A percentile compares a stretch with the other conserved stretches of the same genome.
Evolutionary conservation across 805 yeast genomes (phyloP).

Genomic region (Saturnispora galanensis): DNA sequence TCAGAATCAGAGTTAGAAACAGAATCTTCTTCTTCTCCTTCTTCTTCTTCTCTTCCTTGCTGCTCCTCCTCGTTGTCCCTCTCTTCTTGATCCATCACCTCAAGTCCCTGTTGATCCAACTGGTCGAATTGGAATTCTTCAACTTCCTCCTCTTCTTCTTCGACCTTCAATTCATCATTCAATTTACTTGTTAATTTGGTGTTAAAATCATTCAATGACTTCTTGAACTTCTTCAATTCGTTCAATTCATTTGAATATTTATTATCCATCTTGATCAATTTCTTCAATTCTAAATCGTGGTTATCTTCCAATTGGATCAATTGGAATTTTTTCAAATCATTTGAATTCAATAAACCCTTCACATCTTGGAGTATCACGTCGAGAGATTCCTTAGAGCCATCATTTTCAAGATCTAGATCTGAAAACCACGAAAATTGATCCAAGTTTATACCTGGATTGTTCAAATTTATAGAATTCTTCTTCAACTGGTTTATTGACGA

Average conservation of each 20-base stretch:
- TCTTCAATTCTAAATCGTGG: neutral
- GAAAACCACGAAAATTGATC: too few relatives aligned
- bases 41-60: neutral
- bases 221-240: slow-evolving; percentile 21
- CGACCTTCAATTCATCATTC: slow-evolving; percentile 8
- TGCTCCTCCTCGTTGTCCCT: slow-evolving; percentile 4
- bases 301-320: neutral
- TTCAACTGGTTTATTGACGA: too few relatives aligned
- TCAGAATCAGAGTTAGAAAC: too few relatives aligned
- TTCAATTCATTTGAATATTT: slow-evolving; percentile 22
- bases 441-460: too few relatives aligned
- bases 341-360: slow-evolving; percentile 2
- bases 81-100: neutral
- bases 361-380: neutral
- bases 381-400: slow-evolving; percentile 1
- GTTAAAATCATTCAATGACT: slow-evolving; percentile 16
- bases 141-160: slow-evolving; percentile 10
- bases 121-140: slow-evolving; percentile 5
- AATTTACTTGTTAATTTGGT: slow-evolving; percentile 24
- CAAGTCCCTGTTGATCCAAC: slow-evolving; percentile 6
- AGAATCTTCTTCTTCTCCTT: slow-evolving; percentile 6
- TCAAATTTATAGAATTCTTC: too few relatives aligned
- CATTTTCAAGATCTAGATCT: neutral
- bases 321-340: neutral
- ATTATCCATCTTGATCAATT: slow-evolving; percentile 12